A percentile compares a stretch with the other conserved stretches of the same genome.
These are phyloP conservation scores for Hypoxylon fragiforme DNA, from an alignment of 495 filamentous ascomycete species.

Conservation along the genomic window DNA sequence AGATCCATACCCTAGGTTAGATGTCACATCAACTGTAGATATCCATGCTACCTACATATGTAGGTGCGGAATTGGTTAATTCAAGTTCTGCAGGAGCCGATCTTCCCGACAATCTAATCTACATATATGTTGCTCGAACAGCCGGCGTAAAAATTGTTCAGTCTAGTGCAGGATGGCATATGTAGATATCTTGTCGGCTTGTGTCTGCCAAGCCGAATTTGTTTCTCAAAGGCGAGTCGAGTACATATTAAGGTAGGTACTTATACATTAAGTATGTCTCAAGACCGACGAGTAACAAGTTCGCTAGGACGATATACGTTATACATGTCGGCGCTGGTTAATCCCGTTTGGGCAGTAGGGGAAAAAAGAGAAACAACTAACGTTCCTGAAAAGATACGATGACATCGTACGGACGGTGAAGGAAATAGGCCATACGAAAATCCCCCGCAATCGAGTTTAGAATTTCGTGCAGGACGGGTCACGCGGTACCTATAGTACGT, in stretches of 20 bases:
- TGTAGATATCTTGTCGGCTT: too few relatives aligned
- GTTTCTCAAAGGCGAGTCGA: too few relatives aligned
- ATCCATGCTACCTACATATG: too few relatives aligned
- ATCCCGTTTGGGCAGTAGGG: slow-evolving; percentile 10
- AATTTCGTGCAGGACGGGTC: slow-evolving; percentile 20
- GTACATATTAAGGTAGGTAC: too few relatives aligned
- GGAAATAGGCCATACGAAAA: slow-evolving; percentile 4
- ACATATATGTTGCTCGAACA: too few relatives aligned
- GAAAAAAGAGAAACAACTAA: slow-evolving; percentile 7
- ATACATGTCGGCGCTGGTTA: slow-evolving; percentile 11
- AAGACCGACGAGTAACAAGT: neutral
- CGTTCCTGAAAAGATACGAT: slow-evolving; percentile 4
- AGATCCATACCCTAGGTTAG: too few relatives aligned
- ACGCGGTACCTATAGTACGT: slow-evolving; percentile 10
- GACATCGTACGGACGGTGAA: slow-evolving; percentile 1
- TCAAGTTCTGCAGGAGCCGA: neutral
- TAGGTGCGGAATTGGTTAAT: too few relatives aligned
- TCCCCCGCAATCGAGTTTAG: neutral
- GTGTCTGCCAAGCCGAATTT: slow-evolving; percentile 4
- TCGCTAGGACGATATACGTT: slow-evolving; percentile 5
- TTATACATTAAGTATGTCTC: too few relatives aligned
- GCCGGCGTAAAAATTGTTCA: slow-evolving; percentile 4
- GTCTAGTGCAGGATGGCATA: too few relatives aligned
- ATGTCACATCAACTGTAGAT: slow-evolving; percentile 8
- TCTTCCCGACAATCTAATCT: slow-evolving; percentile 4